These are phyloP conservation scores for Camellia granthamiana DNA, from an alignment of 148 eudicot species.

Conservation along the genomic window DNA sequence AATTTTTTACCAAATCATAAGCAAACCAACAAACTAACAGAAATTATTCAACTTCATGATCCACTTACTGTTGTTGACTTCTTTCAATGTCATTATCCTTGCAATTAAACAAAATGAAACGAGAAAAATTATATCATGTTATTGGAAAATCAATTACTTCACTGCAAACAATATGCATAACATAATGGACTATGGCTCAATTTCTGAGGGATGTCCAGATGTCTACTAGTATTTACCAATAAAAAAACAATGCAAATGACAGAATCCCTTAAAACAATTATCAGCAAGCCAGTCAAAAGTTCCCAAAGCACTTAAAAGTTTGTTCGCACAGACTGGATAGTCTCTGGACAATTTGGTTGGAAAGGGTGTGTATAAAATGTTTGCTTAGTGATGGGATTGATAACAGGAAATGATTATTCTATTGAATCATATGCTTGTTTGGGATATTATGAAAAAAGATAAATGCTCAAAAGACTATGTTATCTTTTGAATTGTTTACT, in stretches of 20 bases:
- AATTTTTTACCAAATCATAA: background rate
- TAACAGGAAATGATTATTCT: too few relatives aligned
- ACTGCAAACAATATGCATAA: too few relatives aligned
- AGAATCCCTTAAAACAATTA: background rate
- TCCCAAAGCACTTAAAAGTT: background rate
- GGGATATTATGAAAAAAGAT: too few relatives aligned
- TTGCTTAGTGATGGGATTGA: too few relatives aligned
- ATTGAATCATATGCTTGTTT: too few relatives aligned
- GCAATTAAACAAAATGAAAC: background rate
- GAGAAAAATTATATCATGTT: background rate
- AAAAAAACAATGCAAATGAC: background rate
- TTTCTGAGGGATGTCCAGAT: background rate
- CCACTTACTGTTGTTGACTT: background rate
- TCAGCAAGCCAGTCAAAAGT: background rate
- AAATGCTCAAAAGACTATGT: too few relatives aligned
- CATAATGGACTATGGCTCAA: background rate
- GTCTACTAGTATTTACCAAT: background rate
- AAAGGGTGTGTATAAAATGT: too few relatives aligned
- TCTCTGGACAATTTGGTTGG: too few relatives aligned
- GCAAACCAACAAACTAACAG: background rate
- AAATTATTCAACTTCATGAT: background rate
- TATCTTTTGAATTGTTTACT: too few relatives aligned
- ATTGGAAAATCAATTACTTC: background rate
- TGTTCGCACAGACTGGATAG: too few relatives aligned
- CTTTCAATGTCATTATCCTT: conserved; percentile 1